phyloP scores from a whole-genome alignment of 2,329 filamentous ascomycete genomes.

The Alternaria novae-zelandiae region DNA sequence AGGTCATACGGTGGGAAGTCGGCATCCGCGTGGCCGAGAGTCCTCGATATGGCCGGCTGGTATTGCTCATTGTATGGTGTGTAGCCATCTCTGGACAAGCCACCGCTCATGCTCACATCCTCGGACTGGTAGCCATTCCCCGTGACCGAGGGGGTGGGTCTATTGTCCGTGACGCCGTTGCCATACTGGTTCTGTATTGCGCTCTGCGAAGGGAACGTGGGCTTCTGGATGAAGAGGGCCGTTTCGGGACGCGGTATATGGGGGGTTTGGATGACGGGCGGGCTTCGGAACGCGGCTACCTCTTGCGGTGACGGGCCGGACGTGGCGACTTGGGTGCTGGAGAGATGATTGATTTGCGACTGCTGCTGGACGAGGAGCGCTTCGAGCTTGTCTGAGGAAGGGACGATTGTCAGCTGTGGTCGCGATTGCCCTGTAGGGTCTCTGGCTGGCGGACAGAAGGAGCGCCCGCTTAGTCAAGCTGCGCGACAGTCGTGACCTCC shows the following conservation, averaged over 20 bases:
- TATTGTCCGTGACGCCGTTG: slow-evolving; percentile 48
- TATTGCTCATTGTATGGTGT: slow-evolving; percentile 41
- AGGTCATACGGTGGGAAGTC: slow-evolving; percentile 66
- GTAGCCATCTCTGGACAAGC: slow-evolving; percentile 39
- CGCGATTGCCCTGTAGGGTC: background rate
- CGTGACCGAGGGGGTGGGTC: slow-evolving; percentile 29
- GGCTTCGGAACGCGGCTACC: slow-evolving; percentile 41
- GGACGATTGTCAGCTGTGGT: slow-evolving; percentile 7
- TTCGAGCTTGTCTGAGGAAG: slow-evolving; percentile 53
- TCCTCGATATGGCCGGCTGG: slow-evolving; percentile 32
- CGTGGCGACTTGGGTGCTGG: slow-evolving; percentile 31
- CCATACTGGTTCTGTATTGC: slow-evolving; percentile 41
- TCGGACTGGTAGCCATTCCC: slow-evolving; percentile 42
- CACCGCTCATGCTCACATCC: slow-evolving; percentile 29
- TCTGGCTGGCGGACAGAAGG: background rate
- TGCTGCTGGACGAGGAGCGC: slow-evolving; percentile 54
- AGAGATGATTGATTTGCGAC: slow-evolving; percentile 54
- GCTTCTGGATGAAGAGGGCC: slow-evolving; percentile 55
- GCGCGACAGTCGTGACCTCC: background rate
- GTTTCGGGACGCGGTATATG: slow-evolving; percentile 54
- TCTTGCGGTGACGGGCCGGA: slow-evolving; percentile 42
- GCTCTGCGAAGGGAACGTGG: slow-evolving; percentile 45
- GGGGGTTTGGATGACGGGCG: slow-evolving; percentile 47
- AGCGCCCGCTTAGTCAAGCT: background rate
- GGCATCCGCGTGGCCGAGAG: slow-evolving; percentile 44